Evolutionary conservation across 1,139 yeast genomes (phyloP), one percentile per base, ranked within the genome.

Genomic region (Entelexis paramagnoliae): DNA sequence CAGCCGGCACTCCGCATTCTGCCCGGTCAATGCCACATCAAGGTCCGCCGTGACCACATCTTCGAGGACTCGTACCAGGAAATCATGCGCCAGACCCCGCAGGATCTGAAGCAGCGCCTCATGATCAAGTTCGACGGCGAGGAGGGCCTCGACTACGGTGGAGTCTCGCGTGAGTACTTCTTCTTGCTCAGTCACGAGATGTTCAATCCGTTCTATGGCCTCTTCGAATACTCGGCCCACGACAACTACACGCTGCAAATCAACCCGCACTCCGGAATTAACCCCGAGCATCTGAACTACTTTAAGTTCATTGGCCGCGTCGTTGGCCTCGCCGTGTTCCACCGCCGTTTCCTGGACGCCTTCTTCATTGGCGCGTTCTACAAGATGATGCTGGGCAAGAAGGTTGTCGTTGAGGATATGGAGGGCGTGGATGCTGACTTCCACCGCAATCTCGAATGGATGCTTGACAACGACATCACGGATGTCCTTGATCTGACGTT

Each of bases 101-200:
- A 88, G 68, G 99, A 91, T 66, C 78, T 91, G 71, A 93, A 91
- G 77, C 93, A 91, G 75, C 79, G 98, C 66, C 73, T 91, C 57
- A 91, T 91, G 98, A 93, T 91, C 68, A 89, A 91, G 68, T 91
- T 93, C 64, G 98, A 91, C 62, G 98, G 98, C 56, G 99, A 91
- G 73, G 98, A 91, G 74, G 99, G 98, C 68, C 77, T 93, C 62
- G 99, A 91, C 74, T 91, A 91, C 66, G 98, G 98, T 76, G 99
- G 99, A 66, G 97, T 91, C 59, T 87, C 96, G 29, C 79, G 98
- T 73, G 99, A 91, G 69, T 91, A 87, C 69, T 91, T 93, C 81
- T 91, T 88, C 71, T 75, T 89, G 64, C 75, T 91, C 60, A 89
- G 97, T 2, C 98, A 91, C 67, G 97, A 93, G 70, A 93, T 91